Conservation (phyloP, 495 filamentous ascomycete genomes). For the Neurospora sp. region DNA sequence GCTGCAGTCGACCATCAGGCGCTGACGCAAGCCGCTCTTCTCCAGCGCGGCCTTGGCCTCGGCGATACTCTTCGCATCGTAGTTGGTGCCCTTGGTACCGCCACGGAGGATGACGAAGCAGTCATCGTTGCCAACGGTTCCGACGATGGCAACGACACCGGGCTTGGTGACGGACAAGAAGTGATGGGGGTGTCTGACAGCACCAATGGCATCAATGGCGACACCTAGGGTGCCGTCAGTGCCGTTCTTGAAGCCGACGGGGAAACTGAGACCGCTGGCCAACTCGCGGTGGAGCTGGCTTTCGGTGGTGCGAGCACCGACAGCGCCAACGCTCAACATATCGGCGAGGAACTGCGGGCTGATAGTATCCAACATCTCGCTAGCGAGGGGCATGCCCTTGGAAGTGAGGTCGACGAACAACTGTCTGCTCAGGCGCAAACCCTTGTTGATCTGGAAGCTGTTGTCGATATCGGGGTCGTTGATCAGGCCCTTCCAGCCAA, state of each 20-base stretch:
- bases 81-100: conserved; percentile 90
- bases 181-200: conserved; percentile 87
- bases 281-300: conserved; percentile 91
- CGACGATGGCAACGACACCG: conserved; percentile 90
- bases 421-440: conserved; percentile 74
- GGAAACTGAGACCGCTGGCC: conserved; percentile 89
- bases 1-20: conserved; percentile 97
- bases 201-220: conserved; percentile 92
- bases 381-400: conserved; percentile 95
- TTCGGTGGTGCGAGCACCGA: conserved; percentile 93
- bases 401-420: conserved; percentile 90
- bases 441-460: conserved; percentile 98
- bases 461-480: conserved; percentile 99
- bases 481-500: conserved; percentile 98
- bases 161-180: conserved; percentile 98
- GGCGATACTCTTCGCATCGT: conserved; percentile 70
- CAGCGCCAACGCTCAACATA: conserved; percentile 78
- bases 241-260: conserved; percentile 99
- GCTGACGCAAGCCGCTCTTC: conserved; percentile 35
- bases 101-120: conserved; percentile 96
- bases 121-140: conserved; percentile 92
- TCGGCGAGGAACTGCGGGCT: conserved; percentile 98
- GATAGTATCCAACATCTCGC: conserved; percentile 98
- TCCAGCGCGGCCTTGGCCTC: conserved; percentile 24
- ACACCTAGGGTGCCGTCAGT: conserved; percentile 87